Base-by-base conservation (phyloP, 495 filamentous ascomycete species). In the Trypethelium eluteriae region DNA sequence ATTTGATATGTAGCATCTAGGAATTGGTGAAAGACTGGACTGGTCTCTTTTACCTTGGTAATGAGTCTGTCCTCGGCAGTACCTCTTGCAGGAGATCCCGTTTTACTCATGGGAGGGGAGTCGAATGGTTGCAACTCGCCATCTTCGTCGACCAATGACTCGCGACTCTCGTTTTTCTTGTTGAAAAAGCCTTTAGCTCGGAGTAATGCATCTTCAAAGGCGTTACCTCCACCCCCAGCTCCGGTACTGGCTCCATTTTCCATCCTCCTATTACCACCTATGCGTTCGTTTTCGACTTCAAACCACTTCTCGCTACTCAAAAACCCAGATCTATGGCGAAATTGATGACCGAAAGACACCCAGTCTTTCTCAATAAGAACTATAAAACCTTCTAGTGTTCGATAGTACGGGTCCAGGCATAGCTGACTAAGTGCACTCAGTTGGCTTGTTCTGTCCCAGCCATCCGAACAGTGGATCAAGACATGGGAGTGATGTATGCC, bases 21-120 rank as follows among this genome's bases (percentile, higher is more conserved):
- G 76, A 98, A 99, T 74, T 99, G 95, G 71, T 99, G 95, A 78
- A 99, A 98, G 12, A 98, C 88, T 0, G 95, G 95, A n/a, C 89
- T 92, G 2, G 93, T 90, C 74, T 98, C 93, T 66, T 91, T 96
- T 38, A 83, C 80, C 68, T 86, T 88, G 9, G 84, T 88, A n/a
- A 81, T 74, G 34, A 68, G 59, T 46, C 74, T 72, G 67, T 84
- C 83, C 62, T 87, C 84, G 18, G 72, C 75, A 1, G 78, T 72
- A 16, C 70, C 72, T 47, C 70, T 71, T 10, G 78, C 56, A 44
- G 72, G 62, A 74, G 65, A 75, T 74, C 68, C 62, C 1, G 74
- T 66, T 6, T 69, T 70, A n/a, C 66, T 68, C 16, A 68, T 64
- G 2, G 80, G 78, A 38, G 68, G 69, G 38, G 75, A 77, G 67